Evolutionary conservation across 2,329 filamentous ascomycete species (phyloP), one percentile per base, ranked within the genome.

Genomic region (Nemania abortiva): DNA sequence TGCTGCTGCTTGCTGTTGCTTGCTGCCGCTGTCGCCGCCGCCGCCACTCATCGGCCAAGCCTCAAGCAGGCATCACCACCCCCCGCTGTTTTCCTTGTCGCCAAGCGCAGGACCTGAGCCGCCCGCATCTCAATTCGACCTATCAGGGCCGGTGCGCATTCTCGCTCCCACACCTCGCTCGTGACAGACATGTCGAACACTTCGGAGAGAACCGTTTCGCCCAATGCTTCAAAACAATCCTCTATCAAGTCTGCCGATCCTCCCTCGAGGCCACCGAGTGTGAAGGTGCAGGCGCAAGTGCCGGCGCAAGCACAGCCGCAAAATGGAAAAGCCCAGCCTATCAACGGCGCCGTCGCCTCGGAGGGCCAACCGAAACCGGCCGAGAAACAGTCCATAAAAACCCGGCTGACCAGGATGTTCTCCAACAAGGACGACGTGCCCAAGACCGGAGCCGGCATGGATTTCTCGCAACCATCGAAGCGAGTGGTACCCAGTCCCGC

Each of bases 331-430:
- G 13, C 9, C 53, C 73, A 75, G 63, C 65, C 74, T 55, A 72
- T 72, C 64, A 79, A 79, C 64, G 79, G 78, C 63, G 67, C 68
- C 63, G 62, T 63, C 70, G 71, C 74, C 59, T 57, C 73, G 74
- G 82, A 84, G 39, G 75, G 74, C 63, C 71, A 78, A 63, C 76
- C 79, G 64, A 84, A 79, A 72, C 80, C 79, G 63, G 74, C 81
- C 65, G 88, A 90, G 74, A 89, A 88, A 78, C 78, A 85, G 2
- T 89, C 68, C 15, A 88, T 91, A 80, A 91, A 90, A 77, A 88
- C 89, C 76, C 86, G 88, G 55, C 78, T 91, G 65, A 87, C 88
- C 49, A 86, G 89, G 82, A 91, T 91, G 85, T 91, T 91, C 80
- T 89, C 86, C 63, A 85, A 83, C 72, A 89, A 87, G 77, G 88